A percentile compares a stretch with the other conserved stretches of the same genome.
These are phyloP conservation scores for Xylaria longipes DNA, from an alignment of 495 filamentous ascomycete genomes.

Conservation along the genomic window DNA sequence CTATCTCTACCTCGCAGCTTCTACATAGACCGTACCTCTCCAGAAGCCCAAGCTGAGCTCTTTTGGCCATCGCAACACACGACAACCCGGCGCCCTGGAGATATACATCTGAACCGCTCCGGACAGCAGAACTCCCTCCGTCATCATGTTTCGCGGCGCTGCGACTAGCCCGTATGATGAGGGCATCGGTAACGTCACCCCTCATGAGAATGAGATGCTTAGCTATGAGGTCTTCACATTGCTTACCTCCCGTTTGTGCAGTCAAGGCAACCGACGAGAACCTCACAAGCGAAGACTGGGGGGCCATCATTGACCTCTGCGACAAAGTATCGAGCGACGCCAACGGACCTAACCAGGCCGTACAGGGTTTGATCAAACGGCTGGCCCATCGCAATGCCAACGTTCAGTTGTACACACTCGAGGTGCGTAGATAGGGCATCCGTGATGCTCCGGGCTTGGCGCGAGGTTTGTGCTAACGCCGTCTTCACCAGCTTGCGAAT, in stretches of 20 bases:
- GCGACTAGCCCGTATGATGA: slow-evolving; percentile 59
- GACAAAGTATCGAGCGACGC: slow-evolving; percentile 74
- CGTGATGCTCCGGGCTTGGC: neutral
- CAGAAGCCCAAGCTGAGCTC: neutral
- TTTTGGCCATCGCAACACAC: neutral
- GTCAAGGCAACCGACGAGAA: slow-evolving; percentile 99
- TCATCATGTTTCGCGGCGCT: slow-evolving; percentile 59
- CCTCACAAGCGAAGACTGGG: slow-evolving; percentile 97
- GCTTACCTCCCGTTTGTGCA: slow-evolving; percentile 42
- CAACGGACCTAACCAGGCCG: slow-evolving; percentile 84
- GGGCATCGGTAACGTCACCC: slow-evolving; percentile 51
- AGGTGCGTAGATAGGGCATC: slow-evolving; percentile 61
- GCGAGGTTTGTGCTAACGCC: slow-evolving; percentile 5
- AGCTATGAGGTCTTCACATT: neutral
- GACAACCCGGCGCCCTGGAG: neutral
- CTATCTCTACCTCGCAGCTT: neutral
- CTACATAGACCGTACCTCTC: neutral
- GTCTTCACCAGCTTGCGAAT: slow-evolving; percentile 72
- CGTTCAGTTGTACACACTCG: slow-evolving; percentile 97
- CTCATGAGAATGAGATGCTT: neutral
- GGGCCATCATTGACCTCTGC: slow-evolving; percentile 97
- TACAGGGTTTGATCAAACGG: slow-evolving; percentile 93
- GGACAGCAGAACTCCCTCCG: slow-evolving; percentile 1
- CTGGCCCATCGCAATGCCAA: slow-evolving; percentile 97
- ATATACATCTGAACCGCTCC: neutral